These are phyloP conservation scores for Volvariella volvacea DNA, from an alignment of 1,284 basidiomycete species.

Conservation along the genomic window DNA sequence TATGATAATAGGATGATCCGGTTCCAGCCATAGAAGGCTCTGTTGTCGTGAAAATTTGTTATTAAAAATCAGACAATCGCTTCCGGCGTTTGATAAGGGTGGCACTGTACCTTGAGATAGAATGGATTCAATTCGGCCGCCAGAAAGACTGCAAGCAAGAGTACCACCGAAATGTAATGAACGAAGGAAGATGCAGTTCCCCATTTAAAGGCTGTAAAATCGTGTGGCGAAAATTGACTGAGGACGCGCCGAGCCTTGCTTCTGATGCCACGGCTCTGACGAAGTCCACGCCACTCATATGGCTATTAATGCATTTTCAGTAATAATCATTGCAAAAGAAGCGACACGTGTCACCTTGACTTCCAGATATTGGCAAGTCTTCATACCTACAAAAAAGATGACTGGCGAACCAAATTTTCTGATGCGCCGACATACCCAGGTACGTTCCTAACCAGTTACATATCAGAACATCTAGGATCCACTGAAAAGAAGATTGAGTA, in stretches of 20 bases:
- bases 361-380: conserved; percentile 78
- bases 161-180: conserved; percentile 69
- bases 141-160: conserved; percentile 72
- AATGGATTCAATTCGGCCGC: conserved; percentile 80
- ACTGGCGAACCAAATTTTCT: conserved; percentile 7
- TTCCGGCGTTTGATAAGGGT: neutral
- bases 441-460: conserved; percentile 86
- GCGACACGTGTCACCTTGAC: too few species aligned
- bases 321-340: conserved; percentile 9
- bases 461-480: conserved; percentile 77
- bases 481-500: conserved; percentile 34
- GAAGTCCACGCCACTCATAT: conserved; percentile 79
- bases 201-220: conserved; percentile 85
- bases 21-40: conserved; percentile 82
- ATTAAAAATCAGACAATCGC: conserved; percentile 1
- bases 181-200: conserved; percentile 71
- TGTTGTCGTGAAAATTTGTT: conserved; percentile 19
- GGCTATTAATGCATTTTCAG: conserved; percentile 37
- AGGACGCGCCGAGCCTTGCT: conserved; percentile 73
- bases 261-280: conserved; percentile 66
- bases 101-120: conserved; percentile 63
- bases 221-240: conserved; percentile 78
- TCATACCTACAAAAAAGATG: conserved; percentile 54
- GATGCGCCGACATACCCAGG: conserved; percentile 42
- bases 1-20: conserved; percentile 78